Evolutionary conservation across 179 eudicot genomes (phyloP).

Genomic region (Silene noctiflora): DNA sequence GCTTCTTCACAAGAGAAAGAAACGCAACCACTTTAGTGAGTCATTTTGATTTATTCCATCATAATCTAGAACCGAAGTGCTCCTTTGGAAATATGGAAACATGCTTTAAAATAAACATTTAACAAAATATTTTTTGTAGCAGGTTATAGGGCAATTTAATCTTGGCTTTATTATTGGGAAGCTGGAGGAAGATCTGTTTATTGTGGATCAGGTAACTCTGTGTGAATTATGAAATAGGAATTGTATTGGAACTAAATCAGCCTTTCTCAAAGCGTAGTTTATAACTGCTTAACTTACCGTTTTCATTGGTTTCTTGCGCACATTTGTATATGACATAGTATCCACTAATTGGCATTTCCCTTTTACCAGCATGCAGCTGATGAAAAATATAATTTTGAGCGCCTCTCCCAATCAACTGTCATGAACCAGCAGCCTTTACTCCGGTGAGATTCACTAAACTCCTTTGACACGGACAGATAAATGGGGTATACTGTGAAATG

Average conservation of each 20-base stretch:
- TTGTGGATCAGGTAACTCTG: constrained; percentile 83
- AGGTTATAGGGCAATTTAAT: constrained; percentile 97
- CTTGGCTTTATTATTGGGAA: constrained; percentile 94
- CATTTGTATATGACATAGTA: not conserved
- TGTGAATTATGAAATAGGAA: not conserved
- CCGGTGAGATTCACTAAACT: constrained; percentile 37
- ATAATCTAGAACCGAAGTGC: too few species aligned
- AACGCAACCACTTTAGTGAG: too few species aligned
- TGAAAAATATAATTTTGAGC: constrained; percentile 95
- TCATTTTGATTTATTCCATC: too few species aligned
- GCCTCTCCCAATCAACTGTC: constrained; percentile 65
- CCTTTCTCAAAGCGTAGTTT: not conserved
- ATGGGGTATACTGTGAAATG: constrained; percentile 3
- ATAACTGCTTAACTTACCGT: not conserved
- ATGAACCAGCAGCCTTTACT: constrained; percentile 94
- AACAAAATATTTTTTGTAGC: constrained; percentile 2
- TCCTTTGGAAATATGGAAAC: too few species aligned
- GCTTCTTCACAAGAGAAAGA: too few species aligned
- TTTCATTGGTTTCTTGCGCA: constrained; percentile 5
- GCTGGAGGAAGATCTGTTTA: constrained; percentile 81
- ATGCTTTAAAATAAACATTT: not conserved
- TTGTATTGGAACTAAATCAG: not conserved
- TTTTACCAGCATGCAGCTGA: constrained; percentile 93
- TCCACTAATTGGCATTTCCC: constrained; percentile 10
- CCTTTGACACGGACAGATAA: not conserved